Evolutionary conservation across 345 rosid species (phyloP).

Genomic region (Acer saccharum): DNA sequence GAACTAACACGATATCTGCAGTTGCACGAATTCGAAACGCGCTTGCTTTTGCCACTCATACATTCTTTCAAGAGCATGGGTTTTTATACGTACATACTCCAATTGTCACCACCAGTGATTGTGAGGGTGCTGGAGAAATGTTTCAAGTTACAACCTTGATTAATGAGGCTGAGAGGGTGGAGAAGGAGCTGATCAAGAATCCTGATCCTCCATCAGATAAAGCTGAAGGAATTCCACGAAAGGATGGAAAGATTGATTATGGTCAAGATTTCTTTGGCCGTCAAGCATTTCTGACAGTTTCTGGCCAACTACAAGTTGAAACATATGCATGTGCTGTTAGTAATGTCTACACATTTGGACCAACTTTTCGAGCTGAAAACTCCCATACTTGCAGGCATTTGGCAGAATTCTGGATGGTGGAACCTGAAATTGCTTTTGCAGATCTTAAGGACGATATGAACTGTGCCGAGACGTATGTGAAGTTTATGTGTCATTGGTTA

Average conservation of each 20-base stretch:
- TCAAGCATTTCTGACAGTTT: slow-evolving; percentile 91
- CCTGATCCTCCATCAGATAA: slow-evolving; percentile 55
- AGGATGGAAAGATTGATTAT: slow-evolving; percentile 80
- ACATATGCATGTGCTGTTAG: slow-evolving; percentile 86
- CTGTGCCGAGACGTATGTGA: slow-evolving; percentile 96
- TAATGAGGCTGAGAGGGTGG: slow-evolving; percentile 58
- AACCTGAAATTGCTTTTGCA: slow-evolving; percentile 92
- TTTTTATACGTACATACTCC: slow-evolving; percentile 84
- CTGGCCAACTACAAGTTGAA: slow-evolving; percentile 94
- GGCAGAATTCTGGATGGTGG: slow-evolving; percentile 99
- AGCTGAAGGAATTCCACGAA: slow-evolving; percentile 58
- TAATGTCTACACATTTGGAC: slow-evolving; percentile 88
- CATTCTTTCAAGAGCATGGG: slow-evolving; percentile 75
- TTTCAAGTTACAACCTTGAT: slow-evolving; percentile 93
- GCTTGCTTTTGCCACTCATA: slow-evolving; percentile 81
- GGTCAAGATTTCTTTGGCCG: slow-evolving; percentile 78
- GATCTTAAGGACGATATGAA: slow-evolving; percentile 95
- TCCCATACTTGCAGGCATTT: slow-evolving; percentile 97
- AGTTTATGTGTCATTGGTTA: slow-evolving; percentile 80
- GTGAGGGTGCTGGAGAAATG: slow-evolving; percentile 99
- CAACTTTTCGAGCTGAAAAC: slow-evolving; percentile 92
- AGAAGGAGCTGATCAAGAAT: slow-evolving; percentile 68
- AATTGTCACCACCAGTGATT: slow-evolving; percentile 86
- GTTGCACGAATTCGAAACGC: slow-evolving; percentile 90
- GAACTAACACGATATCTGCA: slow-evolving; percentile 84